These are phyloP conservation scores for Talaromyces adpressus DNA, from an alignment of 495 filamentous ascomycete species.

Conservation along the genomic window DNA sequence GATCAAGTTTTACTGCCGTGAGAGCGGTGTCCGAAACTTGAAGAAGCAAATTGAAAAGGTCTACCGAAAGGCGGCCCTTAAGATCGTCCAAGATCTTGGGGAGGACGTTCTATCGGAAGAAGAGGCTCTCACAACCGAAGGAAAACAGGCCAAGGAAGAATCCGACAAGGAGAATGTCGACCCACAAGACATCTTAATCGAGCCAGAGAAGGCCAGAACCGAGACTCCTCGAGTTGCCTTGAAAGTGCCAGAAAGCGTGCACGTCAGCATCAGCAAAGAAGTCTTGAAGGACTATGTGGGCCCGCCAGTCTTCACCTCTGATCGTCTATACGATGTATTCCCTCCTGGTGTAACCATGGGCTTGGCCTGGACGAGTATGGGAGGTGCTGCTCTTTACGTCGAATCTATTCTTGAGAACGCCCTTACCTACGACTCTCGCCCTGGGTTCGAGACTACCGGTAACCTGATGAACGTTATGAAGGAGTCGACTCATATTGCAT, in stretches of 20 bases:
- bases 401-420: conserved; percentile 90
- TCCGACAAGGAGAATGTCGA: conserved; percentile 53
- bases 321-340: conserved; percentile 89
- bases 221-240: conserved; percentile 73
- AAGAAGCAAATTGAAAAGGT: conserved; percentile 99
- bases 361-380: conserved; percentile 97
- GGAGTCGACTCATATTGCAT: conserved; percentile 88
- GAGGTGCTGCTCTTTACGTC: conserved; percentile 92
- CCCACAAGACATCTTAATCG: conserved; percentile 47
- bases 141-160: conserved; percentile 72
- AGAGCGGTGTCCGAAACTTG: conserved; percentile 92
- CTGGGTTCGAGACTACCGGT: conserved; percentile 82
- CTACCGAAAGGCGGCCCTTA: conserved; percentile 92
- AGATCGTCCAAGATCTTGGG: conserved; percentile 92
- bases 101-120: conserved; percentile 78
- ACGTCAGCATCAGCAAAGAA: conserved; percentile 80
- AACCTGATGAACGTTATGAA: conserved; percentile 98
- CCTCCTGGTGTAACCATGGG: conserved; percentile 99
- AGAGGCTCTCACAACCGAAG: conserved; percentile 79
- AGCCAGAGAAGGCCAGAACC: conserved; percentile 62
- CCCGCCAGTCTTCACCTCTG: conserved; percentile 89
- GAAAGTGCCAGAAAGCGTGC: conserved; percentile 79
- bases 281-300: conserved; percentile 97
- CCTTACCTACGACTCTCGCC: conserved; percentile 60
- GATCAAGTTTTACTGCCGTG: conserved; percentile 97